Percentiles rank a stretch among this genome's conserved stretches.
Conservation (phyloP, 768 basidiomycete species). For the Podaxis sp. region DNA sequence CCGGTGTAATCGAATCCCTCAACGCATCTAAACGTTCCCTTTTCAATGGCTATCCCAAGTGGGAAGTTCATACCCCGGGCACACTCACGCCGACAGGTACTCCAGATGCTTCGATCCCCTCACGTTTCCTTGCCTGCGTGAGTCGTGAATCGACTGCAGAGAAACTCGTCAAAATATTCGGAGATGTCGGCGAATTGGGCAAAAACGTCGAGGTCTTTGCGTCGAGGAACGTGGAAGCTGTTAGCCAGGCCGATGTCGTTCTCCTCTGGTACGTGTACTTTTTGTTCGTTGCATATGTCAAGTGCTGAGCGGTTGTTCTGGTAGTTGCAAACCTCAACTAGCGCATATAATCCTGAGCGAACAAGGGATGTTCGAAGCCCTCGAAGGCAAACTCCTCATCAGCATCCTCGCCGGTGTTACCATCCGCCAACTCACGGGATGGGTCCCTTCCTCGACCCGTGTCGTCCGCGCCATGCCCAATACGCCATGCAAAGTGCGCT, state of each 20-base stretch:
- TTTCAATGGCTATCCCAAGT: slow-evolving; percentile 37
- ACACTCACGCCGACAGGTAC: slow-evolving; percentile 67
- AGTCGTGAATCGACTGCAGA: slow-evolving; percentile 71
- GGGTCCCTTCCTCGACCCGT: slow-evolving; percentile 76
- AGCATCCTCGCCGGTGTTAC: slow-evolving; percentile 98
- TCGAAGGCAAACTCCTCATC: slow-evolving; percentile 89
- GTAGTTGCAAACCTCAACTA: slow-evolving; percentile 92
- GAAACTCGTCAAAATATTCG: slow-evolving; percentile 65
- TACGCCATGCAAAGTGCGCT: slow-evolving; percentile 88
- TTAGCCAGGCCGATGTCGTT: slow-evolving; percentile 76
- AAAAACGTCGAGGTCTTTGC: slow-evolving; percentile 67
- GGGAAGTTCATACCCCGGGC: slow-evolving; percentile 72
- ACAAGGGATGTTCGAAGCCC: slow-evolving; percentile 76
- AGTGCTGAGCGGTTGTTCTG: neutral
- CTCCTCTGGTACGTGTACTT: slow-evolving; percentile 71
- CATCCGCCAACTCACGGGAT: slow-evolving; percentile 71
- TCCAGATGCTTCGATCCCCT: slow-evolving; percentile 71
- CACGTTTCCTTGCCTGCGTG: slow-evolving; percentile 86
- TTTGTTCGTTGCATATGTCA: neutral
- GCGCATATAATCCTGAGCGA: slow-evolving; percentile 73
- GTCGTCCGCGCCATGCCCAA: slow-evolving; percentile 99
- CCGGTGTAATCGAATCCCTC: slow-evolving; percentile 87
- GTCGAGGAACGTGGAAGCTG: slow-evolving; percentile 72
- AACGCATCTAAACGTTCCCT: slow-evolving; percentile 35
- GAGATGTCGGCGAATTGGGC: slow-evolving; percentile 56